Conservation (phyloP, 148 eudicot genomes). For the Rhododendron simsii region DNA sequence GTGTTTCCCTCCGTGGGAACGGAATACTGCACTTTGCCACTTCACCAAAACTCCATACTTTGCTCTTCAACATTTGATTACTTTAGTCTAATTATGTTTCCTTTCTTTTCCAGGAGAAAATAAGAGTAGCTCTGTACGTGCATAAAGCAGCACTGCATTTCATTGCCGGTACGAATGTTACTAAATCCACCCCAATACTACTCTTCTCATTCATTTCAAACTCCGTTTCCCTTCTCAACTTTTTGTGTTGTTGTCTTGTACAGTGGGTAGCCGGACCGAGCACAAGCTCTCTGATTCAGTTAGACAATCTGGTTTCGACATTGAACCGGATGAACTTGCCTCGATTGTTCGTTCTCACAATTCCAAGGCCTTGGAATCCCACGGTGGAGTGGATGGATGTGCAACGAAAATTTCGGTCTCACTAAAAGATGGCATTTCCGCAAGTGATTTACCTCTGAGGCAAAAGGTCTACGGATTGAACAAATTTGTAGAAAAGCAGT, state of each 20-base stretch:
- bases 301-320: slow-evolving; percentile 44
- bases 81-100: neutral
- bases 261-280: slow-evolving; percentile 41
- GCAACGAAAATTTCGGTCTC: slow-evolving; percentile 41
- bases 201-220: neutral
- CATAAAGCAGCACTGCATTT: slow-evolving; percentile 78
- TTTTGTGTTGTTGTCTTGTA: neutral
- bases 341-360: slow-evolving; percentile 45
- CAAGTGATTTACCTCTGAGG: slow-evolving; percentile 31
- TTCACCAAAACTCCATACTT: neutral
- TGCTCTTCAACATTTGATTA: neutral
- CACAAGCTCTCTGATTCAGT: slow-evolving; percentile 43
- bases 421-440: slow-evolving; percentile 33
- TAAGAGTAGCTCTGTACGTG: slow-evolving; percentile 68
- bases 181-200: neutral
- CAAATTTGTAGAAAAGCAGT: slow-evolving; percentile 50
- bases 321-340: slow-evolving; percentile 67
- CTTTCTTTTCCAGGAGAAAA: slow-evolving; percentile 55
- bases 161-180: slow-evolving; percentile 53
- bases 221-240: neutral
- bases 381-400: slow-evolving; percentile 56
- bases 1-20: neutral
- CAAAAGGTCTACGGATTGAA: slow-evolving; percentile 54
- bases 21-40: neutral
- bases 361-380: slow-evolving; percentile 26